Conservation (phyloP, 2,329 filamentous ascomycete species). For the Onygenales sp. region DNA sequence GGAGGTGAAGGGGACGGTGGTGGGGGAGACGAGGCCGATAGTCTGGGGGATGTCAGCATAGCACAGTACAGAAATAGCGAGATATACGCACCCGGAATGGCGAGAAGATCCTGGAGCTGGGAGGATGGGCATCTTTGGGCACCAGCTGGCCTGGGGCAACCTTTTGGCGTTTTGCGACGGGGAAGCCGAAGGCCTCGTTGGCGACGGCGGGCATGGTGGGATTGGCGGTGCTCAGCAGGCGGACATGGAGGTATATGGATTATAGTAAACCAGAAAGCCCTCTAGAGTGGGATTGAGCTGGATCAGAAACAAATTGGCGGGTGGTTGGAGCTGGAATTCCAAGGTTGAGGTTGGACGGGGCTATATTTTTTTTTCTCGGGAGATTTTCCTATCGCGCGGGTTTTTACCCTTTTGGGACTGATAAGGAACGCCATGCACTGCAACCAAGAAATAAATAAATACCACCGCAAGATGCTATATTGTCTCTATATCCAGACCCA, state of each 20-base stretch:
- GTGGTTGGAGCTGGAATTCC: too few relatives aligned
- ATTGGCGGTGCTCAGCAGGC: not conserved
- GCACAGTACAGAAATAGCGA: not conserved
- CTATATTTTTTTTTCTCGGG: not conserved
- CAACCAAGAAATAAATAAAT: not conserved
- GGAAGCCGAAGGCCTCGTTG: constrained; percentile 49
- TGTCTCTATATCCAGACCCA: too few relatives aligned
- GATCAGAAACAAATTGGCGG: too few relatives aligned
- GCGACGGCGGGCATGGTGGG: constrained; percentile 36
- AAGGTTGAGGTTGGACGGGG: not conserved
- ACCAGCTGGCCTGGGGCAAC: constrained; percentile 33
- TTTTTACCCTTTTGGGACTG: constrained; percentile 2
- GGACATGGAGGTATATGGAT: too few relatives aligned
- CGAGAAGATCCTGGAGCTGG: constrained; percentile 75
- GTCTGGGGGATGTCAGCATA: constrained; percentile 47
- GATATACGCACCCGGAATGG: constrained; percentile 67
- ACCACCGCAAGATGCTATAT: not conserved
- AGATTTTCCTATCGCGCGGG: not conserved
- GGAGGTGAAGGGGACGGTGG: constrained; percentile 78
- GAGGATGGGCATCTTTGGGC: constrained; percentile 16
- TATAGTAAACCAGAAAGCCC: too few relatives aligned
- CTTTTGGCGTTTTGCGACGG: constrained; percentile 69
- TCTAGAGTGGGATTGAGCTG: too few relatives aligned
- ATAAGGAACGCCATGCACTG: not conserved
- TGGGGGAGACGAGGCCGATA: constrained; percentile 86